Conservation (phyloP, 352 stramenopile genomes). For the Globisporangium takayamanum region DNA sequence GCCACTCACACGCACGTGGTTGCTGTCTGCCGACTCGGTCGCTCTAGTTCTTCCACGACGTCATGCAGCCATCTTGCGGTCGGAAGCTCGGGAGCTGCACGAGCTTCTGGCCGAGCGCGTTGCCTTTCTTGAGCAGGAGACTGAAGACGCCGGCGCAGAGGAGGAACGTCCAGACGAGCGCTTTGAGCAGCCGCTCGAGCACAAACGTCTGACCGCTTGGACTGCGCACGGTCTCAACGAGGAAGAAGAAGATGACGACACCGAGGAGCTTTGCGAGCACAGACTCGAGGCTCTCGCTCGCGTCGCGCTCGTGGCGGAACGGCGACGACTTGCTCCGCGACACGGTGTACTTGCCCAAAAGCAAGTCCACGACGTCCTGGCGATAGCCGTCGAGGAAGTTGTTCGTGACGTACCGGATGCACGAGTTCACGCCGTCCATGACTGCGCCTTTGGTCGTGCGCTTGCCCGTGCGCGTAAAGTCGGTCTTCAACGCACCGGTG, state of each 20-base stretch:
- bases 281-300: slow-evolving; percentile 49
- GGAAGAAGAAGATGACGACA: slow-evolving; percentile 44
- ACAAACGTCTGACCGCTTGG: slow-evolving; percentile 28
- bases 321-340: slow-evolving; percentile 48
- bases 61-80: slow-evolving; percentile 72
- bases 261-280: slow-evolving; percentile 44
- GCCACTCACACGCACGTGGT: background rate
- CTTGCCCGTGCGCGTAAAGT: slow-evolving; percentile 94
- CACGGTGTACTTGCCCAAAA: slow-evolving; percentile 62
- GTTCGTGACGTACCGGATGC: slow-evolving; percentile 93
- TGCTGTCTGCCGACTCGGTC: background rate
- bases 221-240: slow-evolving; percentile 50
- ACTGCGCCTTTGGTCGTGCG: slow-evolving; percentile 90
- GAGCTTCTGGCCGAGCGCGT: slow-evolving; percentile 53
- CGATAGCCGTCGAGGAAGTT: slow-evolving; percentile 94
- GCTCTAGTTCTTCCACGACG: slow-evolving; percentile 56
- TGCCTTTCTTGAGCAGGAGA: slow-evolving; percentile 75
- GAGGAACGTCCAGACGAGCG: slow-evolving; percentile 41
- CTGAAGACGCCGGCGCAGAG: slow-evolving; percentile 41
- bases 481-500: slow-evolving; percentile 93
- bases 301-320: slow-evolving; percentile 21
- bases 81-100: slow-evolving; percentile 57
- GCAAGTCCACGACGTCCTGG: slow-evolving; percentile 92
- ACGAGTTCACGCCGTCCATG: slow-evolving; percentile 93
- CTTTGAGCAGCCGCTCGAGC: slow-evolving; percentile 52